Conservation (phyloP, 2,329 filamentous ascomycete genomes). For the Stemphylium beticola region DNA sequence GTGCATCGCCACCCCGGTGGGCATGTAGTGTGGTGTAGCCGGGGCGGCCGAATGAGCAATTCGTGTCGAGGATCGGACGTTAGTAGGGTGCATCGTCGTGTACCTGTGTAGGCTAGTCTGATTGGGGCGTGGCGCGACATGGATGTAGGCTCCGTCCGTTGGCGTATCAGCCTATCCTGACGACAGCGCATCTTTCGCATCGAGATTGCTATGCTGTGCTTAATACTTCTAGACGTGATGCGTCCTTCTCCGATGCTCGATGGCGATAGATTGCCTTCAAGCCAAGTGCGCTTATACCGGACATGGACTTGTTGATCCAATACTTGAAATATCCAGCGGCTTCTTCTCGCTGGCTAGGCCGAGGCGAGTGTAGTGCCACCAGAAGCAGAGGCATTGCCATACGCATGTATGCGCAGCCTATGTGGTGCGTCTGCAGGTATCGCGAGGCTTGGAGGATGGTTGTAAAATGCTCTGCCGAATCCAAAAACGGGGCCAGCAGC, state of each 20-base stretch:
- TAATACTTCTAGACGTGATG: background rate
- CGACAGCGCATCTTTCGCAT: background rate
- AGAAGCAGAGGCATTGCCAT: conserved; percentile 39
- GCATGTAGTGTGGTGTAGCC: background rate
- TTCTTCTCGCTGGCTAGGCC: conserved; percentile 15
- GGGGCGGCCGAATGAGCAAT: conserved; percentile 1
- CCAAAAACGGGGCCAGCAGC: conserved; percentile 5
- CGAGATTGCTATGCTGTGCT: background rate
- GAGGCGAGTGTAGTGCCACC: conserved; percentile 33
- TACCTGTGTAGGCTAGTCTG: background rate
- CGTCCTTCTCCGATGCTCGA: background rate
- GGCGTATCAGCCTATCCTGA: background rate
- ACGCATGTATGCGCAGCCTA: conserved; percentile 41
- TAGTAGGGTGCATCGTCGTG: conserved; percentile 6
- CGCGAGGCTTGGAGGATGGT: conserved; percentile 29
- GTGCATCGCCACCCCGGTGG: background rate
- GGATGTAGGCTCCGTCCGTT: background rate
- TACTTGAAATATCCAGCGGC: conserved; percentile 27
- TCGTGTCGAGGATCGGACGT: conserved; percentile 9
- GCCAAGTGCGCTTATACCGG: conserved; percentile 36
- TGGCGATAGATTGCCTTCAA: conserved; percentile 24
- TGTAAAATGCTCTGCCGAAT: conserved; percentile 21
- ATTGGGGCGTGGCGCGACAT: background rate
- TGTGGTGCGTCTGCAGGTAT: conserved; percentile 25
- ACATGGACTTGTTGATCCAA: conserved; percentile 32